Conservation (phyloP, 1,139 yeast genomes). For the Protomyces gravidus region DNA sequence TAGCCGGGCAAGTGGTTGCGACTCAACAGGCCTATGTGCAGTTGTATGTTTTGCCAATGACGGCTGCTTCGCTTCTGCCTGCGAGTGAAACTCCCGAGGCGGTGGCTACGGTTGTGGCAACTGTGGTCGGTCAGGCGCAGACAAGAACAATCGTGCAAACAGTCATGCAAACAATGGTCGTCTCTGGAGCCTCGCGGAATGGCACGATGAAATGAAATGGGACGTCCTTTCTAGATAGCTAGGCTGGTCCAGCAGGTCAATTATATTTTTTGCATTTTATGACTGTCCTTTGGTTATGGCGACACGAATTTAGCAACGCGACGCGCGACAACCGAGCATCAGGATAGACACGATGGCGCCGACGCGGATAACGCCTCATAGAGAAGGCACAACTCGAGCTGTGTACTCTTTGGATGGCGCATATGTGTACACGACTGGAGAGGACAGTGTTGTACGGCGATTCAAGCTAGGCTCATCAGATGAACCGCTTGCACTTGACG, state of each 20-base stretch:
- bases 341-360: no score
- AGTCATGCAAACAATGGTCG: not conserved
- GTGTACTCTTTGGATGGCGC: conserved; percentile 41
- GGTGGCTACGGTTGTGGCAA: not conserved
- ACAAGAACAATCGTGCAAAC: not conserved
- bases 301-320: no score
- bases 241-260: not conserved
- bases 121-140: not conserved
- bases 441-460: conserved; percentile 41
- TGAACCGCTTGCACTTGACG: conserved; percentile 39
- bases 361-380: conserved; percentile 35
- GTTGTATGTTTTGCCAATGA: conserved; percentile 17
- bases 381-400: conserved; percentile 41
- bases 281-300: no score
- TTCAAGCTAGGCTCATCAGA: conserved; percentile 39
- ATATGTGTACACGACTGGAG: conserved; percentile 42
- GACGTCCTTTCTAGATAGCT: not conserved
- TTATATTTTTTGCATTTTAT: no score
- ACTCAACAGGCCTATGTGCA: conserved; percentile 14
- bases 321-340: no score
- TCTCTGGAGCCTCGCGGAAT: not conserved
- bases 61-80: conserved; percentile 3
- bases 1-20: not conserved
- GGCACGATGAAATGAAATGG: no score
- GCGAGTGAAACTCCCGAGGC: not conserved